Conservation (phyloP, 306 rosid genomes). For the Morella rubra region DNA sequence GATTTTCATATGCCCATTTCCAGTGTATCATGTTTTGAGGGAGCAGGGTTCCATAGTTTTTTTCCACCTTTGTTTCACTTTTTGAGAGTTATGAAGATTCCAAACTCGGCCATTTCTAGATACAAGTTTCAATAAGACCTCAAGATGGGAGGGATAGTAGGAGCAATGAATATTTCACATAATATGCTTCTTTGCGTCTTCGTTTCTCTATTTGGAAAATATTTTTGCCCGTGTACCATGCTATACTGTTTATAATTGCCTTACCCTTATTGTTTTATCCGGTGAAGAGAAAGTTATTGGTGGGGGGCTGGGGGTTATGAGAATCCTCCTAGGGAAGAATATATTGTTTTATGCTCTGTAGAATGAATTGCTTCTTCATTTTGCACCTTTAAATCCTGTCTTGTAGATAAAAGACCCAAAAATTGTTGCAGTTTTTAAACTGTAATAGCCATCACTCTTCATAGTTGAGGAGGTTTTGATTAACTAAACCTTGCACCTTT, state of each 20-base stretch:
- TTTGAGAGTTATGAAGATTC: neutral
- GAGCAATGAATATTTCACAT: neutral
- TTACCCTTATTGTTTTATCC: neutral
- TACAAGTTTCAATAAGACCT: neutral
- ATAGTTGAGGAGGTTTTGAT: too few species aligned
- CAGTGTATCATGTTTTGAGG: too few species aligned
- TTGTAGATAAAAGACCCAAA: neutral
- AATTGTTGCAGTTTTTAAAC: neutral
- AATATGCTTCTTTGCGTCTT: neutral
- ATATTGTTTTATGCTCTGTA: neutral
- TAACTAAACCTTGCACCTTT: too few species aligned
- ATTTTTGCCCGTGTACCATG: neutral
- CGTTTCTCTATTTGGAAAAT: neutral
- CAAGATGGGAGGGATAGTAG: neutral
- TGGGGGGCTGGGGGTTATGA: neutral
- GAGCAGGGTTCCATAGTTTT: too few species aligned
- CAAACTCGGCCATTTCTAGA: neutral
- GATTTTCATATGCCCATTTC: too few species aligned
- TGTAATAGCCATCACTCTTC: neutral
- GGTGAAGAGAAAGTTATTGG: neutral
- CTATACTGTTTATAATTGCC: neutral
- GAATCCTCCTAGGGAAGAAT: neutral
- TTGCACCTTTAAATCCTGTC: neutral
- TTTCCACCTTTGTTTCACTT: neutral
- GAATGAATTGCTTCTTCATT: neutral